Base-by-base conservation (phyloP, 2,329 filamentous ascomycete genomes). In the Apiospora kogelbergensis region DNA sequence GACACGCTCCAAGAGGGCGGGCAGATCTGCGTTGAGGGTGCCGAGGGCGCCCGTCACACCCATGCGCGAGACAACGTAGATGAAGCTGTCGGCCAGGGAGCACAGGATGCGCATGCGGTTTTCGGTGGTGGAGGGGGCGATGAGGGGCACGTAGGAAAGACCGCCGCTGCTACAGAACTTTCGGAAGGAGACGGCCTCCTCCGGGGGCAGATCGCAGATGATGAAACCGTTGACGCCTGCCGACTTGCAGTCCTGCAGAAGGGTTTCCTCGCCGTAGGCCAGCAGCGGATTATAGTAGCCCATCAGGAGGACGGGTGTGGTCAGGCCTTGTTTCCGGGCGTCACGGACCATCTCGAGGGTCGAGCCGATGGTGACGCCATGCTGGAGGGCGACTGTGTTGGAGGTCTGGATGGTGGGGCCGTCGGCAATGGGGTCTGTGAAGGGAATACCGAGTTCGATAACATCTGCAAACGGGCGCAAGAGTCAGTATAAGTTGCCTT, bases 281-380 rank as follows among this genome's bases (percentile, higher is more conserved):
- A 98, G 85, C 71, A 98, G 86, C 1, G 96, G 96, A 84, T 99
- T 99, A 84, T 97, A 99, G 88, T 99, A 99, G 76, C 96, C 96
- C 96, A 99, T 99, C 73, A 99, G 88, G 78, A 99, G 83, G 53
- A 99, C 89, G 0, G 96, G 96, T 0, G 91, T 90, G 76, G 87
- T 91, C 68, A 98, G 85, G 53, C 96, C 96, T 71, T 87, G 88
- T 74, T 87, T 86, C 76, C 96, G 88, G 63, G 95, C 94, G 71
- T 92, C 88, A 75, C 91, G 91, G 71, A 98, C 91, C 86, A 97
- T 95, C 76, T 92, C 87, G 48, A 99, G 87, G 20, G 93, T 93
- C 67, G 88, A 90, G 73, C 88, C 85, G 71, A 97, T 92, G 13
- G 91, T 97, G 72, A 98, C 93, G 70, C 94, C 94, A 84, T 99